Evolutionary conservation across 164 flowering plant species (phyloP), one percentile per base, ranked within the genome.

Genomic region (Umbilicus rupestris): DNA sequence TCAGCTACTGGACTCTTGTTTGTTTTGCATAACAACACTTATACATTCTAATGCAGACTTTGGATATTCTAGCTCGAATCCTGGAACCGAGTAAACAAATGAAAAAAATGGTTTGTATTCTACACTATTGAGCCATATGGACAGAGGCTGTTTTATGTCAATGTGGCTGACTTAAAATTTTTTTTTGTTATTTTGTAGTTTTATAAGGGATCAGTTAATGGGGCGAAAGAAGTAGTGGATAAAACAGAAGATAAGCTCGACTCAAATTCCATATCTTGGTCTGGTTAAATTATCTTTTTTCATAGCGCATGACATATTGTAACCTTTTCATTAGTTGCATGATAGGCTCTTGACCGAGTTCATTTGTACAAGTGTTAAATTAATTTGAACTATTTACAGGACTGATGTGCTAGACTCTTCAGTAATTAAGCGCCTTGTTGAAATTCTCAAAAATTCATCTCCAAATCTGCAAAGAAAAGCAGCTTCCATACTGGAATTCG

Each of bases 71-170:
- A 49, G 79, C 84, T 42, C 81, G 90, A 72, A 75, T 92, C 64
- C 79, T 86, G 67, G 88, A 89, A 65, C 93, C 90, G 63, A 78
- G 73, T 72, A 84, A 81, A 77, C 91, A 82, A 71, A 77, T 85
- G 81, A 82, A 73, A 76, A 79, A 79, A 59, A 82, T 79, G 86
- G 95, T 89, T 60, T 72, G 60, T 55, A 14, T 26, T 55, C 19
- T 26, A 55, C 60, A 20, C 28, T 7, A 55, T 16, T 55, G 60
- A 55, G 33, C 28, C 60, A 28, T 29, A 1, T 55, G 17, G 33
- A 55, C 33, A 26, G 60, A 55, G 1, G 19, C 60, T 55, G 29
- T 33, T 62, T 35, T 37, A 1, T 57, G 50, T 49, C 63, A 55
- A 49, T 73, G 57, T 62, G 71, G 22, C 44, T 58, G 33, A 57